Base-by-base conservation (phyloP, 1,284 basidiomycete genomes). In the Termitomyces sp. region DNA sequence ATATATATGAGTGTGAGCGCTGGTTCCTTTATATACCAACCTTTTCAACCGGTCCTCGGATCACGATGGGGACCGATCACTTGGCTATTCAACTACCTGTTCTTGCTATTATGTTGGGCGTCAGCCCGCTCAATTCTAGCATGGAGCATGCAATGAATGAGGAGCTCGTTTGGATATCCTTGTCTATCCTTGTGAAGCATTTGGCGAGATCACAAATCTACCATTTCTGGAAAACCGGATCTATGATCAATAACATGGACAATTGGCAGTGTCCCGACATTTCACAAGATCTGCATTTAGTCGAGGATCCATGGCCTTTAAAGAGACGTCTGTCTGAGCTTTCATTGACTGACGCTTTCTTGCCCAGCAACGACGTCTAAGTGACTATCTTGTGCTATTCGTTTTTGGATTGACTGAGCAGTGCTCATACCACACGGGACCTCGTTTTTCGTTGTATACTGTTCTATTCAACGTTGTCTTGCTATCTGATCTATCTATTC, bases 161-260 rank as follows among this genome's bases (percentile, higher is more conserved):
- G 47, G 48, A 13, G 2, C 6, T 30, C 15, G 12, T 13, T 6
- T n/a, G 12, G 10, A 30, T 9, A 15, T 34, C 33, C 33, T 34
- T 13, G 33, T 34, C 31, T 33, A 33, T 34, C 13, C 13, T 15
- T 24, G n/a, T n/a, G 31, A 38, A 9, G 33, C 31, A 21, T 45
- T 19, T 26, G 42, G 30, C 13, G 15, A n/a, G 30, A 44, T 44
- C 41, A 45, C 21, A 36, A 41, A 21, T 54, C 21, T 33, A n/a
- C 38, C 8, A 42, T 40, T 33, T 50, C 10, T 24, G 53, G 54
- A 55, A 41, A 30, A 5, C 24, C 49, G 30, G 54, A 49, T 44
- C 30, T 44, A 13, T 43, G n/a, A 3, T 24, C 24, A 19, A 42
- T 26, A 13, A 26, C 5, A 42, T 6, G 43, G 40, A 44, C 53